Evolutionary conservation across 495 filamentous ascomycete genomes (phyloP).

Genomic region (Terfezia boudieri): DNA sequence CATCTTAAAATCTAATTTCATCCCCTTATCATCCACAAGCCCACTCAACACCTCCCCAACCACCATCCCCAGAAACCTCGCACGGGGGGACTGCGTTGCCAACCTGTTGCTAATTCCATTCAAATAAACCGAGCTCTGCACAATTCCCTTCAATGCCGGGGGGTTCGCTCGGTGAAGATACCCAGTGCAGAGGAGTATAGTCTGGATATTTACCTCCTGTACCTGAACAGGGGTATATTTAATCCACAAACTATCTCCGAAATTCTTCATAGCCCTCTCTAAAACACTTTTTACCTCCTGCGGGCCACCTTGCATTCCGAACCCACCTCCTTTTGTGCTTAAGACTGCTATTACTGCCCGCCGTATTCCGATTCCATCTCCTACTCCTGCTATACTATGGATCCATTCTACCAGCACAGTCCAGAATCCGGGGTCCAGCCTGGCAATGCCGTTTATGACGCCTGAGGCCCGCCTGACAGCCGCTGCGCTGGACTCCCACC

Average conservation of each 20-base stretch:
- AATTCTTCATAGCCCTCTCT: slow-evolving; percentile 43
- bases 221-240: slow-evolving; percentile 57
- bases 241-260: slow-evolving; percentile 71
- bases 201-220: slow-evolving; percentile 74
- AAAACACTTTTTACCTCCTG: slow-evolving; percentile 17
- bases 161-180: slow-evolving; percentile 43
- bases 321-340: slow-evolving; percentile 19
- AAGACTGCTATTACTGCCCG: slow-evolving; percentile 41
- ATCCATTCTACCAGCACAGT: slow-evolving; percentile 47
- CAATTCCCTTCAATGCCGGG: slow-evolving; percentile 35
- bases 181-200: slow-evolving; percentile 54
- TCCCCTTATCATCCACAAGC: slow-evolving; percentile 39
- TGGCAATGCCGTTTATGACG: slow-evolving; percentile 23
- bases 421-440: slow-evolving; percentile 20
- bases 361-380: slow-evolving; percentile 36
- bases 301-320: slow-evolving; percentile 25
- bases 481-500: slow-evolving; percentile 21
- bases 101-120: slow-evolving; percentile 70
- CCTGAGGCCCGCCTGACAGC: slow-evolving; percentile 28
- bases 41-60: slow-evolving; percentile 62
- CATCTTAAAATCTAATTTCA: slow-evolving; percentile 58
- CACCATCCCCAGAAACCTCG: slow-evolving; percentile 74
- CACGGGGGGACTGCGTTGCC: slow-evolving; percentile 45
- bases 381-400: slow-evolving; percentile 41
- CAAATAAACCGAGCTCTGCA: slow-evolving; percentile 49